Conservation (phyloP, 192 early-diverging fungal species). For the Backusella circina region DNA sequence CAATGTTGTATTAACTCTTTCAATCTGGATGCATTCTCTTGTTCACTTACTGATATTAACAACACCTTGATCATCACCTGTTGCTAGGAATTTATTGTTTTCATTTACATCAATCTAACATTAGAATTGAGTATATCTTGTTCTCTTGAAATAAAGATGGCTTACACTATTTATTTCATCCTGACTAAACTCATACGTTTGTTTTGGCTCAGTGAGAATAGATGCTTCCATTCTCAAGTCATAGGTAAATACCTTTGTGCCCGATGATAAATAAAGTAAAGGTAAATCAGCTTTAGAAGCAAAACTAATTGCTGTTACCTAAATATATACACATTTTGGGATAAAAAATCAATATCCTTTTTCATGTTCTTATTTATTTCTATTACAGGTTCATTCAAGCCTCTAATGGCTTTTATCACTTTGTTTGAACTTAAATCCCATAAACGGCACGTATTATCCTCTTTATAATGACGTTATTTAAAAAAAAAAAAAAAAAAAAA, state of each 20-base stretch:
- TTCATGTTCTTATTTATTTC: neutral
- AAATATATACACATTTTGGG: neutral
- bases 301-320: constrained; percentile 26
- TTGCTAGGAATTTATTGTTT: constrained; percentile 38
- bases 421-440: constrained; percentile 20
- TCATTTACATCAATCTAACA: constrained; percentile 48
- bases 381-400: constrained; percentile 10
- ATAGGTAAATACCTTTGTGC: constrained; percentile 38
- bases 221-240: constrained; percentile 39
- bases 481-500: too few relatives aligned
- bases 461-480: neutral
- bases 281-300: constrained; percentile 1
- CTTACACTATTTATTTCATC: constrained; percentile 51
- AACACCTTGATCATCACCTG: constrained; percentile 47
- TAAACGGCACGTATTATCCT: constrained; percentile 30
- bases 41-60: constrained; percentile 31
- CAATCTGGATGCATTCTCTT: neutral
- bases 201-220: constrained; percentile 27
- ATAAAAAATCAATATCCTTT: neutral
- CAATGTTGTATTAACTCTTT: neutral
- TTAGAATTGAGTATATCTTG: neutral
- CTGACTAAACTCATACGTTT: constrained; percentile 36
- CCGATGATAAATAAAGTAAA: constrained; percentile 23
- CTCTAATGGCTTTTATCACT: constrained; percentile 20
- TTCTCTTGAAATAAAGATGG: neutral